phyloP scores from a whole-genome alignment of 2,329 filamentous ascomycete species.

The Colletotrichum tropicale region DNA sequence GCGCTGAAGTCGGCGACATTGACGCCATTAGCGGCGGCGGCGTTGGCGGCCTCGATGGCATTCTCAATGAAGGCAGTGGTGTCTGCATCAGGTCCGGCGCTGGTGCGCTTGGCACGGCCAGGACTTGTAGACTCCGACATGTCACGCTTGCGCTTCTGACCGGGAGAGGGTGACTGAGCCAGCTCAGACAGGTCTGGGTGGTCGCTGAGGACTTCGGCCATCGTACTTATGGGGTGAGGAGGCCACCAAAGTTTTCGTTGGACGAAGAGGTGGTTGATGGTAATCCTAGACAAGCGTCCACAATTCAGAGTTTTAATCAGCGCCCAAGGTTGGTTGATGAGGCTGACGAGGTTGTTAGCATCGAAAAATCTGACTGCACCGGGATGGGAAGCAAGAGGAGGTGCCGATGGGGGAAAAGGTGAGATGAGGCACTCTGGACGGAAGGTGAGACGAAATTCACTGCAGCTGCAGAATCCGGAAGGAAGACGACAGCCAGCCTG shows the following conservation, averaged over 20 bases:
- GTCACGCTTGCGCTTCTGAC: slow-evolving; percentile 61
- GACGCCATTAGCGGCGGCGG: slow-evolving; percentile 42
- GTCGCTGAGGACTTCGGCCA: slow-evolving; percentile 54
- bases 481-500: background rate
- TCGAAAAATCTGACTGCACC: background rate
- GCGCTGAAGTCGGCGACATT: slow-evolving; percentile 61
- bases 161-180: slow-evolving; percentile 41
- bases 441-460: background rate
- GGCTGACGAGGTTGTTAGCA: background rate
- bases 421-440: background rate
- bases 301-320: background rate
- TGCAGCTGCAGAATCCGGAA: background rate
- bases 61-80: slow-evolving; percentile 60
- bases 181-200: slow-evolving; percentile 51
- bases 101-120: slow-evolving; percentile 55
- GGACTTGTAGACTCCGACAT: slow-evolving; percentile 50
- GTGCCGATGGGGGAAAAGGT: background rate
- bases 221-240: slow-evolving; percentile 26
- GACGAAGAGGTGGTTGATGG: background rate
- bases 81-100: slow-evolving; percentile 49
- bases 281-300: background rate
- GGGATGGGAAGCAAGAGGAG: background rate
- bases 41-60: slow-evolving; percentile 49
- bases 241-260: background rate
- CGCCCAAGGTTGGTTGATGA: background rate